phyloP scores from a whole-genome alignment of 2,329 filamentous ascomycete genomes.

The Zymoseptoria pseudotritici region DNA sequence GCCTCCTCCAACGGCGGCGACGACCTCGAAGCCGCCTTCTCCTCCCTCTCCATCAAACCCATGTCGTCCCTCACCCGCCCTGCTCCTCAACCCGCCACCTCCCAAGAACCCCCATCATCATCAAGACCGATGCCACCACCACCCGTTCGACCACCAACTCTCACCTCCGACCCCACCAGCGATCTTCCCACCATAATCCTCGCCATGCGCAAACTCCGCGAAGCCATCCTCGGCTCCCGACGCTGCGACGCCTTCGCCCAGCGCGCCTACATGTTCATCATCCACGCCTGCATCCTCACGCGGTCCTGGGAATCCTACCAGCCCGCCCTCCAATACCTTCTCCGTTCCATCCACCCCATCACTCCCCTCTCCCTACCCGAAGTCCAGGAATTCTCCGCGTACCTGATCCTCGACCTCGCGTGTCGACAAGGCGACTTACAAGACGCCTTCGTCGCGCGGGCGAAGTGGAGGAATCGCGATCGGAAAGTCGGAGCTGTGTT shows the following conservation, averaged over 20 bases:
- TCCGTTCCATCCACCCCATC: slow-evolving; percentile 61
- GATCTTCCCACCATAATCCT: slow-evolving; percentile 69
- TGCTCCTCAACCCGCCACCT: background rate
- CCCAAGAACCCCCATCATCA: background rate
- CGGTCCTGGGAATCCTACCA: slow-evolving; percentile 83
- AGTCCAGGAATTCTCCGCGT: slow-evolving; percentile 69
- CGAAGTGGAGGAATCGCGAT: slow-evolving; percentile 55
- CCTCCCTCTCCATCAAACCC: slow-evolving; percentile 47
- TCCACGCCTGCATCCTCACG: slow-evolving; percentile 72
- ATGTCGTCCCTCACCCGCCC: background rate
- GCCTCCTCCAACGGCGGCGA: slow-evolving; percentile 63
- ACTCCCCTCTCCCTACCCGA: slow-evolving; percentile 63
- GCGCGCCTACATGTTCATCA: slow-evolving; percentile 87
- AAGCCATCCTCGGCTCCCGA: slow-evolving; percentile 74
- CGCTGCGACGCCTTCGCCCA: slow-evolving; percentile 73
- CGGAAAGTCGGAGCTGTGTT: slow-evolving; percentile 63
- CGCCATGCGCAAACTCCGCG: slow-evolving; percentile 83
- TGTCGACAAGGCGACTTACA: slow-evolving; percentile 71
- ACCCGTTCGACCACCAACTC: slow-evolving; percentile 6
- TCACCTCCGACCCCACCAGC: slow-evolving; percentile 30
- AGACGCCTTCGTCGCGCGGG: slow-evolving; percentile 62
- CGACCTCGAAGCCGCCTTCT: slow-evolving; percentile 67
- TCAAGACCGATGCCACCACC: background rate
- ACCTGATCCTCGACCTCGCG: slow-evolving; percentile 79
- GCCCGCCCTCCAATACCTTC: slow-evolving; percentile 72